A percentile compares a stretch with the other conserved stretches of the same genome.
Conservation (phyloP, 176 grass and related monocot genomes). For the Musa troglodytarum region DNA sequence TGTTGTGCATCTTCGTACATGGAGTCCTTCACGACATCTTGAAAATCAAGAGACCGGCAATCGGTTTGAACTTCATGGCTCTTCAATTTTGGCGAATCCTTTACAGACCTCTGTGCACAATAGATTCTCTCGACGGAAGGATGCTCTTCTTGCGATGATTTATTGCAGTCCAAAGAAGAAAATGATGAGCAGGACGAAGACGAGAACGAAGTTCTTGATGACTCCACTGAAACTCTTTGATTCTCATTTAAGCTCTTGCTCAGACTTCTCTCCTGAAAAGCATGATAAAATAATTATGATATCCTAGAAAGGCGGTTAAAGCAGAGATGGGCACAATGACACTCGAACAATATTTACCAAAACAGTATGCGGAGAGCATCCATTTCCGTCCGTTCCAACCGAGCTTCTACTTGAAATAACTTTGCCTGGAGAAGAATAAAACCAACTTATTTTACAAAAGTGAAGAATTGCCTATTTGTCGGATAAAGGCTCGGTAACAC, state of each 20-base stretch:
- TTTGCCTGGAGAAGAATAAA: constrained; percentile 35
- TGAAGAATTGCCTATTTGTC: too few species aligned
- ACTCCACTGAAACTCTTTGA: constrained; percentile 47
- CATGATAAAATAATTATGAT: constrained; percentile 16
- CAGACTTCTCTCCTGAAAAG: constrained; percentile 60
- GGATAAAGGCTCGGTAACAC: too few species aligned
- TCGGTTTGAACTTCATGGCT: constrained; percentile 34
- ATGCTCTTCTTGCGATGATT: constrained; percentile 64
- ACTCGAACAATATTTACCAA: background rate
- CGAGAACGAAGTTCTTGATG: constrained; percentile 49
- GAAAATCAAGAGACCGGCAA: constrained; percentile 39
- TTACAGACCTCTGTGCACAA: constrained; percentile 57
- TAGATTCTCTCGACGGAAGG: constrained; percentile 48
- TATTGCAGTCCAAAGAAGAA: constrained; percentile 80
- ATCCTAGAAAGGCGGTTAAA: constrained; percentile 2
- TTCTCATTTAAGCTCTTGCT: constrained; percentile 64
- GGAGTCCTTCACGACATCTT: constrained; percentile 78
- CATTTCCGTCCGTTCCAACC: constrained; percentile 35
- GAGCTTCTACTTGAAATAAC: constrained; percentile 41
- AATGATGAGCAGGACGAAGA: constrained; percentile 82
- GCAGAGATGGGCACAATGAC: constrained; percentile 13
- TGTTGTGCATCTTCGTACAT: constrained; percentile 58
- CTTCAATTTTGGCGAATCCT: constrained; percentile 56
- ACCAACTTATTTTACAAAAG: too few species aligned
- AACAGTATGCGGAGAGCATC: constrained; percentile 45